Evolutionary conservation across 2,329 filamentous ascomycete species (phyloP), one percentile per base, ranked within the genome.

Genomic region (Elsinoe ampelina): DNA sequence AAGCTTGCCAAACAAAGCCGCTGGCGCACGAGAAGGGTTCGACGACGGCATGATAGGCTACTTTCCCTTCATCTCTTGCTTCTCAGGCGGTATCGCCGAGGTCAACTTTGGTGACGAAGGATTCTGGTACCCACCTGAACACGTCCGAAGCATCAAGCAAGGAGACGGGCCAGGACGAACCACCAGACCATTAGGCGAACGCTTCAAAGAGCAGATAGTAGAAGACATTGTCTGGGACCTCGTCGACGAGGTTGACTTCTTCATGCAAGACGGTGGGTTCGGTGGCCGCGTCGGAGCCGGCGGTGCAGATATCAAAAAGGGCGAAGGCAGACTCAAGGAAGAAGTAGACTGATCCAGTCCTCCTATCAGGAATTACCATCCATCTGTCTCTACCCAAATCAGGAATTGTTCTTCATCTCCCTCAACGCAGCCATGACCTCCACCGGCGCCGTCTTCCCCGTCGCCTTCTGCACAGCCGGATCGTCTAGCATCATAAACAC

Each of bases 31-130:
- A 51, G 87, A 93, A 60, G 89, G 89, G 26, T 83, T 95, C 60
- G 93, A 98, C 67, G 93, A 98, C 66, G 93, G 92, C 35, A 87
- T 93, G 79, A 80, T 96, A 1, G 95, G 93, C 10, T 98, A 98
- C 73, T 95, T 95, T 67, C 93, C 93, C 1, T 89, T 91, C 19
- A 83, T 98, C 17, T 93, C 90, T 64, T 87, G 93, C 19, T 97
- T 96, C 73, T 84, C 87, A 43, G 92, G 91, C 54, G 93, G 92
- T 20, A 87, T 91, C 1, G 91, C 87, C 13, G 88, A 97, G 70
- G 85, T 92, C 64, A 96, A 96, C 71, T 96, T 98, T 67, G 92
- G 93, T 1, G 90, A 89, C 0, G 55, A 63, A 7, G 79, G 93
- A 32, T 97, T 95, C 75, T 96, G 91, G 90, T 87, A 78, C 67